Conservation (phyloP, 1,139 yeast genomes). For the Geotrichum armillariae region DNA sequence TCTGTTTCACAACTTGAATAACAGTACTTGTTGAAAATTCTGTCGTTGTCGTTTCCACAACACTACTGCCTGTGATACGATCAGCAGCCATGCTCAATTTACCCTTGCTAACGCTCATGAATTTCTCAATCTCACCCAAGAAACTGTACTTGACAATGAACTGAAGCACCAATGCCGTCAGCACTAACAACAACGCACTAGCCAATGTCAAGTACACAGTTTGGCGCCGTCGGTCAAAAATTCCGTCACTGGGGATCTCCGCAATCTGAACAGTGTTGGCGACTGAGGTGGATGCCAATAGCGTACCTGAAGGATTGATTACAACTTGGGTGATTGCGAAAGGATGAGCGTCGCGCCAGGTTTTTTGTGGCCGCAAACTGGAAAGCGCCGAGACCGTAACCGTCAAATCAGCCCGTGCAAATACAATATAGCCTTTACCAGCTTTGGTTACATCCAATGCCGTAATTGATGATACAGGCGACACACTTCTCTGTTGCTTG, state of each 20-base stretch:
- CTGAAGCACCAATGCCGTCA: slow-evolving; percentile 44
- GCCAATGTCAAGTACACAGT: slow-evolving; percentile 49
- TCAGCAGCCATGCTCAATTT: too few relatives aligned
- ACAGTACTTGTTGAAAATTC: neutral
- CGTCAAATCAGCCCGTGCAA: slow-evolving; percentile 78
- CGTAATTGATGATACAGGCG: slow-evolving; percentile 50
- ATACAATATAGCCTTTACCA: slow-evolving; percentile 54
- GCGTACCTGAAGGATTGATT: slow-evolving; percentile 67
- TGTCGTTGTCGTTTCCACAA: neutral
- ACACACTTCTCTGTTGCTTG: slow-evolving; percentile 29
- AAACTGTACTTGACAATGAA: slow-evolving; percentile 39
- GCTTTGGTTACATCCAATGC: slow-evolving; percentile 52
- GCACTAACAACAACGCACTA: slow-evolving; percentile 47
- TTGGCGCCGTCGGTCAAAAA: slow-evolving; percentile 44
- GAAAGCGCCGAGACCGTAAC: slow-evolving; percentile 54
- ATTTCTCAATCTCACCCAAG: slow-evolving; percentile 13
- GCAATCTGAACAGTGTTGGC: slow-evolving; percentile 71
- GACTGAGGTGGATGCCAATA: slow-evolving; percentile 77
- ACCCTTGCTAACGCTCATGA: neutral
- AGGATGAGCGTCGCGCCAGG: slow-evolving; percentile 63
- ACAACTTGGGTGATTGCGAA: slow-evolving; percentile 79
- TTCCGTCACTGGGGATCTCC: slow-evolving; percentile 53
- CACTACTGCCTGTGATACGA: neutral
- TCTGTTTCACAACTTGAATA: slow-evolving; percentile 3
- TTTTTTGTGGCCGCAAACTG: slow-evolving; percentile 51